Base-by-base conservation (phyloP, 2,329 filamentous ascomycete species). In the Paraconiothyrium sp. region DNA sequence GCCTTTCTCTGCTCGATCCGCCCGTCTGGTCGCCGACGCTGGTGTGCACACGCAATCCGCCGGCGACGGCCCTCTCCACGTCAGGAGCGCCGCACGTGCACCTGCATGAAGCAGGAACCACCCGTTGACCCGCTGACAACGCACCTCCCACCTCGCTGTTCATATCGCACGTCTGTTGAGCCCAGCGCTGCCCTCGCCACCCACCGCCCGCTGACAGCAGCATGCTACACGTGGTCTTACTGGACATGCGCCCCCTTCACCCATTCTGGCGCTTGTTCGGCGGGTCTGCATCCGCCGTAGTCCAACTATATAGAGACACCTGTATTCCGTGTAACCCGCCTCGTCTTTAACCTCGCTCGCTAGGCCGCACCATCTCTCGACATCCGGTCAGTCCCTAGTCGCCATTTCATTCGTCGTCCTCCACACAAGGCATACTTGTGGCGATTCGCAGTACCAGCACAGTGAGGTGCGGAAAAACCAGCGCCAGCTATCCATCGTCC, bases 71-170 rank as follows among this genome's bases (percentile, higher is more conserved):
- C 47, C 60, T 58, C 43, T 52, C 73, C 75, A 77, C 76, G 74
- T 77, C 76, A 75, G 67, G 39, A 16, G 16, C 39, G 14, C 39
- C 67, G 14, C 51, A 20, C 48, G 44, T 55, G 52, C 51, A 46
- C 50, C 59, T 41, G 56, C 66, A 68, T 27, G 27, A 75, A 75
- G 75, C 76, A 76, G 74, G 75, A 76, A 77, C 75, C 76, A 32
- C 22, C 48, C 6, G 49, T 37, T 14, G 49, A 8, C 49, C 32
- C 35, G 35, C 37, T 52, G 49, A 64, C 75, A 72, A 60, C 67
- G 64, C 72, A 71, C 54, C 60, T 60, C 70, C 71, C 57, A 59
- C 65, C 71, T 71, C 68, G 72, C 69, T 72, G 20, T 74, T 71
- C 73, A 74, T 67, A 58, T 67, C 62, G 64, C 67, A 64, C 57